These are phyloP conservation scores for Jackrogersella minutella DNA, from an alignment of 495 filamentous ascomycete species.

Conservation along the genomic window DNA sequence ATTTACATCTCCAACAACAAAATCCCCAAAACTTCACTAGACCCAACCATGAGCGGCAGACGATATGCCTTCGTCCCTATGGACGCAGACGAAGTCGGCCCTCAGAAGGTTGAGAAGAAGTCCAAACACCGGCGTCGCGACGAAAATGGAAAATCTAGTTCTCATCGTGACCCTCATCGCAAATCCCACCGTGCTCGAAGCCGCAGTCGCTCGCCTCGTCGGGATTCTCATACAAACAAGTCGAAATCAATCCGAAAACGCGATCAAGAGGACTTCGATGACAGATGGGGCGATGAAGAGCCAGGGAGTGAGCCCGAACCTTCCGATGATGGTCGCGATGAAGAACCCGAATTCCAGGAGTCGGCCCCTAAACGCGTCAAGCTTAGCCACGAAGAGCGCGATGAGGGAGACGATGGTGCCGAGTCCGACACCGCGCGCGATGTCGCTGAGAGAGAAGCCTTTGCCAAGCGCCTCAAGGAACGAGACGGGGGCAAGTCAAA, in stretches of 20 bases:
- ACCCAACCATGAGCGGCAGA: constrained; percentile 60
- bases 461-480: constrained; percentile 72
- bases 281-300: constrained; percentile 84
- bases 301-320: constrained; percentile 57
- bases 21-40: background rate
- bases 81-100: constrained; percentile 73
- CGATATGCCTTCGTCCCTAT: constrained; percentile 85
- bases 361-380: constrained; percentile 61
- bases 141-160: constrained; percentile 33
- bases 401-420: constrained; percentile 55
- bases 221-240: constrained; percentile 60
- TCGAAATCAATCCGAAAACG: constrained; percentile 56
- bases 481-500: constrained; percentile 72
- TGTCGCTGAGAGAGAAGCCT: constrained; percentile 75
- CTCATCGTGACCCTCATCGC: constrained; percentile 32
- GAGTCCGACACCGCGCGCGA: constrained; percentile 71
- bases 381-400: constrained; percentile 58
- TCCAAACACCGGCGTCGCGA: constrained; percentile 56
- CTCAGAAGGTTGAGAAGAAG: constrained; percentile 60
- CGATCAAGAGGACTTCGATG: constrained; percentile 65
- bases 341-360: constrained; percentile 61
- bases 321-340: constrained; percentile 53
- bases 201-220: constrained; percentile 47
- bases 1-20: background rate
- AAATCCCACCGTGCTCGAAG: constrained; percentile 34